These are phyloP conservation scores for Yamadazyma trypodendri DNA, from an alignment of 1,139 yeast genomes.

Conservation along the genomic window DNA sequence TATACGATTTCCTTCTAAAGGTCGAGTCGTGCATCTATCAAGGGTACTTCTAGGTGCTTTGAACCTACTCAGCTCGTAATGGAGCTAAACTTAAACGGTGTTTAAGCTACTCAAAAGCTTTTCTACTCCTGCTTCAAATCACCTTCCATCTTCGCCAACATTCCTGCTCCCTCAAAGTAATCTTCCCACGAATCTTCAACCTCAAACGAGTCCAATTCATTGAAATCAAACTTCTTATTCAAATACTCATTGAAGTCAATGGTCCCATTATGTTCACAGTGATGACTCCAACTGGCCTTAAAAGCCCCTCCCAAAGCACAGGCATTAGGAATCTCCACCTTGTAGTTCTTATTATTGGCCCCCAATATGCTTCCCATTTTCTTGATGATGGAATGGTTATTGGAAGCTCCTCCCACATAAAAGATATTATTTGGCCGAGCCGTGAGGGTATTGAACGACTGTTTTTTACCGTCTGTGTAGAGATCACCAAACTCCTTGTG, in stretches of 20 bases:
- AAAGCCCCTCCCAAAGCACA: slow-evolving; percentile 96
- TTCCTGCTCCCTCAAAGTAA: slow-evolving; percentile 50
- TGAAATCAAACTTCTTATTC: slow-evolving; percentile 41
- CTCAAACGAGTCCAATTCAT: slow-evolving; percentile 45
- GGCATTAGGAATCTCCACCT: slow-evolving; percentile 80
- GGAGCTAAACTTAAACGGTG: too few relatives aligned
- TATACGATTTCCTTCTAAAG: too few relatives aligned
- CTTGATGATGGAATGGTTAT: slow-evolving; percentile 62
- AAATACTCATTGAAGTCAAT: slow-evolving; percentile 46
- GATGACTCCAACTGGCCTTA: slow-evolving; percentile 73
- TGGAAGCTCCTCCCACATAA: slow-evolving; percentile 88
- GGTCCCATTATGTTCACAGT: slow-evolving; percentile 32
- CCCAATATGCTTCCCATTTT: slow-evolving; percentile 75
- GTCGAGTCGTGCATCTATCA: too few relatives aligned
- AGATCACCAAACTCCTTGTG: slow-evolving; percentile 39
- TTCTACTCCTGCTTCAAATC: slow-evolving; percentile 22
- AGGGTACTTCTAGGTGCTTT: too few relatives aligned
- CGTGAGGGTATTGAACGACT: slow-evolving; percentile 39
- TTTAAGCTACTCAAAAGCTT: not conserved
- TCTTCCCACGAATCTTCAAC: slow-evolving; percentile 46
- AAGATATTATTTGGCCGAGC: slow-evolving; percentile 69
- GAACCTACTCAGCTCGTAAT: too few relatives aligned
- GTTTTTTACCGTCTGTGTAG: slow-evolving; percentile 50
- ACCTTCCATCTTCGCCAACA: slow-evolving; percentile 49
- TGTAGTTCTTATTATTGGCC: slow-evolving; percentile 59